Base-by-base conservation (phyloP, 2,329 filamentous ascomycete genomes). In the Pyrenophora teres region DNA sequence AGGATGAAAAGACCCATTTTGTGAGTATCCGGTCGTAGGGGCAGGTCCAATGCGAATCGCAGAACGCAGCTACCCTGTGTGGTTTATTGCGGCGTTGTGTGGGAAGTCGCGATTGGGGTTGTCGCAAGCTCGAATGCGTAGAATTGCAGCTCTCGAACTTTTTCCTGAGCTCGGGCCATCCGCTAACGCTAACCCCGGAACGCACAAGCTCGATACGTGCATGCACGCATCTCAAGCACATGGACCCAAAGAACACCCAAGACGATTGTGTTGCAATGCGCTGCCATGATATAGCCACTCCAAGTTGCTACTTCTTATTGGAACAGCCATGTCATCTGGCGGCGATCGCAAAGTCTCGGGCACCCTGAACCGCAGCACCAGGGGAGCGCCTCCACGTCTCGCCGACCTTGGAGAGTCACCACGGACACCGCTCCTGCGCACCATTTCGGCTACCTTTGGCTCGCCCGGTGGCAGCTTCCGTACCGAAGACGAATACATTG, bases 401-500 rank as follows among this genome's bases (percentile, higher is more conserved):
- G 67, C 68, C 33, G 70, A 74, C 58, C 68, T 74, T 31, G 69
- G 64, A 33, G 65, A 70, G 40, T 73, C 69, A 16, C 71, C 71
- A 52, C 70, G 70, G 42, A 74, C 71, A 45, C 71, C 71, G 78
- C 85, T 59, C 82, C 85, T 53, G 74, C 85, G 65, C 72, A 89
- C 61, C 80, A 86, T 65, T 77, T 87, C 65, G 59, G 80, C 80
- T 16, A 78, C 80, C 44, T 83, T 81, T 59, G 82, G 81, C 25
- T 86, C 84, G 4, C 82, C 84, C 2, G 78, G 81, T 39, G 77
- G 78, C 27, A 78, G 77, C 19, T 84, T 82, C 56, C 83, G 85
- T 16, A 68, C 70, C 41, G 81, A 85, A 50, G 92, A 96, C 64
- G 94, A 99, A 67, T 94, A 97, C 61, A 80, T 87, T 6, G 82